These are phyloP conservation scores for Eucommia ulmoides DNA, from an alignment of 257 asterid species.

Conservation along the genomic window DNA sequence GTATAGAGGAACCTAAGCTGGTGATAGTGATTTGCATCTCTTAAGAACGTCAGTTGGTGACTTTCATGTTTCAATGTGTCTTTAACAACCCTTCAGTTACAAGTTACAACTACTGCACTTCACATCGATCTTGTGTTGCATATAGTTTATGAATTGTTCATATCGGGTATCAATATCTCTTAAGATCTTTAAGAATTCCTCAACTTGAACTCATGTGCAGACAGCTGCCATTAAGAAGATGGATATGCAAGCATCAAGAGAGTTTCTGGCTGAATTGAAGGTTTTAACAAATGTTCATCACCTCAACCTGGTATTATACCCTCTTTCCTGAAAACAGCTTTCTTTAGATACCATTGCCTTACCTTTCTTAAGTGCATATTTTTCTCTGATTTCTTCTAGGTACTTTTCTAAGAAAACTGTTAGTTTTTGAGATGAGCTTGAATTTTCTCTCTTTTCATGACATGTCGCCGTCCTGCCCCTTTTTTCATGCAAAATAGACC, in stretches of 20 bases:
- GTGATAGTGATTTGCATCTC: background rate
- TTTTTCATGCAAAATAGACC: no score
- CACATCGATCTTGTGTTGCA: no score
- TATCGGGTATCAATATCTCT: background rate
- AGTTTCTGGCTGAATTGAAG: background rate
- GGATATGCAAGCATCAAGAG: no score
- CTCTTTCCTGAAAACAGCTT: background rate
- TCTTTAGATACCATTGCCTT: background rate
- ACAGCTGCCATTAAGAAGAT: background rate
- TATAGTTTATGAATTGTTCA: no score
- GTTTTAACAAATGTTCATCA: conserved; percentile 1
- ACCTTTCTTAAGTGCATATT: background rate
- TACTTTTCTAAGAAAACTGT: no score
- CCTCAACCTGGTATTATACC: background rate
- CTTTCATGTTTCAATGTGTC: background rate
- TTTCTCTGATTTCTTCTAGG: background rate
- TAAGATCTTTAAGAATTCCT: background rate
- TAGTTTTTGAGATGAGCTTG: no score
- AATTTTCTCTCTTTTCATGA: no score
- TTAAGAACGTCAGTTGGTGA: background rate
- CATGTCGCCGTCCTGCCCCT: no score
- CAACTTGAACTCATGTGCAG: background rate
- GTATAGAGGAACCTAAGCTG: background rate
- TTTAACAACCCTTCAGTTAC: background rate
- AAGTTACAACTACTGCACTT: no score